Evolutionary conservation across 108 stramenopile genomes (phyloP), one percentile per base, ranked within the genome.

Genomic region (Nitzschia sp.): DNA sequence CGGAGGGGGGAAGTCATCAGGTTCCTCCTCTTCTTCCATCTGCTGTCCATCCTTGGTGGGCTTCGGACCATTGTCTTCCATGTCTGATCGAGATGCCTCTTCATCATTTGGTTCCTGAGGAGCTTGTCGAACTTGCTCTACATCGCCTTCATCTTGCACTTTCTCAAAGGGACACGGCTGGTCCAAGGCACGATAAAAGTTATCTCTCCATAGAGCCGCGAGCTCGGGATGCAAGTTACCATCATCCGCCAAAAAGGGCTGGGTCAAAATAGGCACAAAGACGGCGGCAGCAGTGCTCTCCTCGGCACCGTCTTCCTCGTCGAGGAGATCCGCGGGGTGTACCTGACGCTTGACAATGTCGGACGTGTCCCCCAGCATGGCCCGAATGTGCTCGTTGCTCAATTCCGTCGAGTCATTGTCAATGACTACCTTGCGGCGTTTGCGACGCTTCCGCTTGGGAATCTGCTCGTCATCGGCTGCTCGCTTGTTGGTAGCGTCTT

Each of bases 321-420:
- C 79, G 61, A 59, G 28, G 29, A 32, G 31, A 52, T 80, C 72
- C 16, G 84, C 87, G 27, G 89, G 86, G 59, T 90, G 82, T 3
- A 64, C 26, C 38, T 74, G 64, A 46, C 79, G 75, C 23, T 67
- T 69, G 3, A 82, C 74, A 57, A 91, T 89, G 56, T 91, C 91
- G n/a, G 68, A 69, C 11, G 91, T 89, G 67, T 92, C 83, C 1
- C 48, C 33, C 19, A 95, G 71, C 91, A 92, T 92, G 21, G 73
- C 60, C 50, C 84, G 83, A 66, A 95, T 92, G 52, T 92, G 83
- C 9, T 85, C 88, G 60, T 76, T 83, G 45, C 80, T 48, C 3
- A 95, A 71, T 65, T 95, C 89, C 2, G 90, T 95, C 32, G 76
- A 64, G 71, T 91, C 82, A 69, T 95, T 91, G 72, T 92, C 91